Conservation (phyloP, 805 yeast genomes). For the Yamadazyma tumulicola region DNA sequence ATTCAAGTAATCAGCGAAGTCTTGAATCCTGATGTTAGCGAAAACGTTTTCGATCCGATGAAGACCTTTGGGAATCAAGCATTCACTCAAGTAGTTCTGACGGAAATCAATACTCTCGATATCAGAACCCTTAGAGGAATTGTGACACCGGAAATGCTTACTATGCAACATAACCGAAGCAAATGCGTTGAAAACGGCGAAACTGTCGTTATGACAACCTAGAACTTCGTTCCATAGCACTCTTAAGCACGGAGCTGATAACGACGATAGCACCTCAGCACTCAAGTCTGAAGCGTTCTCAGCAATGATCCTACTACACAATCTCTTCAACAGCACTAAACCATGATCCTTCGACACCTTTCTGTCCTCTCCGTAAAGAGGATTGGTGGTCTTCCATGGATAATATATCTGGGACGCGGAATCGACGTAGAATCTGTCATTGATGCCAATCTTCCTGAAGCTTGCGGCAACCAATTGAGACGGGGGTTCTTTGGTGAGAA, state of each 20-base stretch:
- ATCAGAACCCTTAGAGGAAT: conserved; percentile 2
- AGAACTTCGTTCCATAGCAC: conserved; percentile 32
- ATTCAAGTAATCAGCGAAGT: conserved; percentile 18
- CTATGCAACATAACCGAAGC: conserved; percentile 17
- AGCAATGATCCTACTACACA: conserved; percentile 29
- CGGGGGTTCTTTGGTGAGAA: background rate
- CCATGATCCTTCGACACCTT: background rate
- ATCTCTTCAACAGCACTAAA: conserved; percentile 15
- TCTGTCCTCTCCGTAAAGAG: conserved; percentile 2
- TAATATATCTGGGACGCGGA: conserved; percentile 12
- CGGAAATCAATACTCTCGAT: background rate
- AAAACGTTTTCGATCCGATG: conserved; percentile 38
- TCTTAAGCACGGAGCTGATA: conserved; percentile 26
- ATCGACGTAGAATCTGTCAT: conserved; percentile 13
- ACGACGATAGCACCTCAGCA: conserved; percentile 16
- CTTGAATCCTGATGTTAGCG: conserved; percentile 23
- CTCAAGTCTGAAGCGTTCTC: conserved; percentile 21
- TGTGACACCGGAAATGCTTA: conserved; percentile 24
- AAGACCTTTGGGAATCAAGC: conserved; percentile 5
- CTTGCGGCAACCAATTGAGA: background rate
- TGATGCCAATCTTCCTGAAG: conserved; percentile 7
- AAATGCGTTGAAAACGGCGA: conserved; percentile 26
- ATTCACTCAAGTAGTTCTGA: conserved; percentile 1
- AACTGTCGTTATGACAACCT: conserved; percentile 24
- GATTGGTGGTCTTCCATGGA: conserved; percentile 14